Conservation (phyloP, 768 basidiomycete species). For the Filobasidium floriforme region DNA sequence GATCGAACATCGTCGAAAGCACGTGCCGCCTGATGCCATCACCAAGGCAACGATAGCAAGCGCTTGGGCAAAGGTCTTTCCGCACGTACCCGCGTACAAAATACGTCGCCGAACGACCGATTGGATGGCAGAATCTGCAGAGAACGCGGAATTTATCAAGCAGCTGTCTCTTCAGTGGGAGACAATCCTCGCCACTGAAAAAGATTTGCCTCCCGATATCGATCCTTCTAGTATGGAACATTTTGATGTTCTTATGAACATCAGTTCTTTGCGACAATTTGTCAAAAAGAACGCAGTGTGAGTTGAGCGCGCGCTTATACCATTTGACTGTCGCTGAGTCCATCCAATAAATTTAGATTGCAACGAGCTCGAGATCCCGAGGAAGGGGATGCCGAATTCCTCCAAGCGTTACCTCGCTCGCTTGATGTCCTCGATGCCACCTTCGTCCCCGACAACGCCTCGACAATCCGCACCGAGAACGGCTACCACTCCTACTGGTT, state of each 20-base stretch:
- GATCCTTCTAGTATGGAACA: conserved; percentile 60
- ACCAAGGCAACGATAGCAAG: conserved; percentile 44
- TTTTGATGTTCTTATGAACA: conserved; percentile 72
- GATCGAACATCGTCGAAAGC: conserved; percentile 58
- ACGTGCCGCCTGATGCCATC: conserved; percentile 14
- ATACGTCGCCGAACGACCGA: neutral
- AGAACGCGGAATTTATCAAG: conserved; percentile 60
- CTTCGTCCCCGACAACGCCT: neutral
- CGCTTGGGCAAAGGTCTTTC: conserved; percentile 37
- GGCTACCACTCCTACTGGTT: conserved; percentile 56
- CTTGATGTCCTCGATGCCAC: conserved; percentile 20
- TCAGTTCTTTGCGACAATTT: conserved; percentile 69
- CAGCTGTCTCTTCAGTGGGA: conserved; percentile 77
- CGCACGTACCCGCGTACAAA: neutral
- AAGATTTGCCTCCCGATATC: conserved; percentile 66
- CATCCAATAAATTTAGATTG: conserved; percentile 16
- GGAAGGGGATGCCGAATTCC: neutral
- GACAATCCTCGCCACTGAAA: conserved; percentile 59
- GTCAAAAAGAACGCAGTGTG: conserved; percentile 82
- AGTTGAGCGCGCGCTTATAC: conserved; percentile 42
- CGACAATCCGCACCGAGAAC: conserved; percentile 53
- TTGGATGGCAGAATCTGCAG: conserved; percentile 42
- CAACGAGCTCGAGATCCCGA: conserved; percentile 12
- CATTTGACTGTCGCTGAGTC: conserved; percentile 20
- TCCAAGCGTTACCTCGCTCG: neutral